phyloP scores from a whole-genome alignment of 2,329 filamentous ascomycete species.

The Neopestalotiopsis sp. region DNA sequence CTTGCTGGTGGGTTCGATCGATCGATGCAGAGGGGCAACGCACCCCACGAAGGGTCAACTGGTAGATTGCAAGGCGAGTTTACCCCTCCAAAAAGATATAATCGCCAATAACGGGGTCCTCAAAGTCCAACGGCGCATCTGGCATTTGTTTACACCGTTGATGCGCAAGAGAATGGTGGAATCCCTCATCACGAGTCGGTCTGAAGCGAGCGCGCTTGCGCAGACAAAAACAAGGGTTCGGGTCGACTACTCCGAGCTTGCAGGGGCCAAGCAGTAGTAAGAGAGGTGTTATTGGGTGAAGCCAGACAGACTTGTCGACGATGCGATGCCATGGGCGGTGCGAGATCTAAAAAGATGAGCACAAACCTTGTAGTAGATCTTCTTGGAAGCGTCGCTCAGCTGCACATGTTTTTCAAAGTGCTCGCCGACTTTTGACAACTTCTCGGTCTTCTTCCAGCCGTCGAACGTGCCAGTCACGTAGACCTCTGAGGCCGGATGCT shows the following conservation, averaged over 20 bases:
- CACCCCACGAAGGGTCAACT: constrained; percentile 1
- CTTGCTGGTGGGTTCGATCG: constrained; percentile 2
- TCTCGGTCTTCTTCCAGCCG: constrained; percentile 86
- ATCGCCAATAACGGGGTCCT: not conserved
- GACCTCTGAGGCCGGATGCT: constrained; percentile 82
- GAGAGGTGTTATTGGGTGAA: not conserved
- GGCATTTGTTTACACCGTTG: not conserved
- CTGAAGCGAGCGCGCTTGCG: not conserved
- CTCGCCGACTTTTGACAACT: constrained; percentile 77
- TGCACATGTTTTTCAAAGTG: constrained; percentile 82
- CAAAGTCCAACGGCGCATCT: not conserved
- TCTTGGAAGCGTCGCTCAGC: constrained; percentile 68
- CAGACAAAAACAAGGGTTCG: not conserved
- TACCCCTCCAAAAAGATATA: constrained; percentile 6
- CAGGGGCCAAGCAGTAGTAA: not conserved
- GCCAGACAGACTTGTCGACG: not conserved
- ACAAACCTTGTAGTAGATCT: constrained; percentile 93
- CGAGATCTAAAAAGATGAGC: constrained; percentile 21
- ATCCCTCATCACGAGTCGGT: not conserved
- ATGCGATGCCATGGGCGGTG: not conserved
- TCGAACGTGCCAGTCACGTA: constrained; percentile 97
- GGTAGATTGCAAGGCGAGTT: not conserved
- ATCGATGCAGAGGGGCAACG: constrained; percentile 2
- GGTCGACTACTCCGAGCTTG: not conserved
- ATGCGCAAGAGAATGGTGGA: not conserved